Conservation (phyloP, 257 asterid species). For the Capsicum chinense region DNA sequence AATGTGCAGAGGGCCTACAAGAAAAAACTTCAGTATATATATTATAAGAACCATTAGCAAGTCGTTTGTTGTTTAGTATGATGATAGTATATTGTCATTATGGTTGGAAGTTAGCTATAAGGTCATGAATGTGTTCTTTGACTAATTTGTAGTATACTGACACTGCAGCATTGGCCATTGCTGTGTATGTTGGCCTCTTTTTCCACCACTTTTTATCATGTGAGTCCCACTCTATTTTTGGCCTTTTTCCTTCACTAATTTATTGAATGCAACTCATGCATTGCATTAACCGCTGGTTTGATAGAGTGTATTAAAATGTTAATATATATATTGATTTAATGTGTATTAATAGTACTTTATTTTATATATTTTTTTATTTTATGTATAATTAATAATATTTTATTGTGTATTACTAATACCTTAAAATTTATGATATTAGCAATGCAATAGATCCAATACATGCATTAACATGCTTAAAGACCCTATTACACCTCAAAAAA, state of each 20-base stretch:
- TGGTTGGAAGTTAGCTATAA: not conserved
- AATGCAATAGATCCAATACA: too few relatives aligned
- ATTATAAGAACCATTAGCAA: not conserved
- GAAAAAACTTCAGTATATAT: not conserved
- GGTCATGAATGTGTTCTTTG: slow-evolving; percentile 2
- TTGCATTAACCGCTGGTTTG: too few relatives aligned
- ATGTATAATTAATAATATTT: too few relatives aligned
- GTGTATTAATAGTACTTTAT: too few relatives aligned
- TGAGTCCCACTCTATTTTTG: not conserved
- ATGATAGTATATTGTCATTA: not conserved
- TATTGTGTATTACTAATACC: too few relatives aligned
- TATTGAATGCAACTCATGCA: too few relatives aligned
- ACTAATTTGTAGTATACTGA: not conserved
- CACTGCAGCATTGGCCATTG: not conserved
- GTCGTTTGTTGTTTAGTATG: not conserved
- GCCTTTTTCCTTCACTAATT: not conserved
- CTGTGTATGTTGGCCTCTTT: not conserved
- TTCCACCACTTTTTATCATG: not conserved
- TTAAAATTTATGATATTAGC: too few relatives aligned
- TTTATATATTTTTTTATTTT: too few relatives aligned
- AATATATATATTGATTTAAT: too few relatives aligned
- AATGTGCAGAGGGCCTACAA: not conserved
- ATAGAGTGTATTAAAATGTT: too few relatives aligned
- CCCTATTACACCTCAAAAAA: too few relatives aligned
- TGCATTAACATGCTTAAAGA: too few relatives aligned